Evolutionary conservation across 805 yeast genomes (phyloP).

Genomic region (Candida morakotiae): DNA sequence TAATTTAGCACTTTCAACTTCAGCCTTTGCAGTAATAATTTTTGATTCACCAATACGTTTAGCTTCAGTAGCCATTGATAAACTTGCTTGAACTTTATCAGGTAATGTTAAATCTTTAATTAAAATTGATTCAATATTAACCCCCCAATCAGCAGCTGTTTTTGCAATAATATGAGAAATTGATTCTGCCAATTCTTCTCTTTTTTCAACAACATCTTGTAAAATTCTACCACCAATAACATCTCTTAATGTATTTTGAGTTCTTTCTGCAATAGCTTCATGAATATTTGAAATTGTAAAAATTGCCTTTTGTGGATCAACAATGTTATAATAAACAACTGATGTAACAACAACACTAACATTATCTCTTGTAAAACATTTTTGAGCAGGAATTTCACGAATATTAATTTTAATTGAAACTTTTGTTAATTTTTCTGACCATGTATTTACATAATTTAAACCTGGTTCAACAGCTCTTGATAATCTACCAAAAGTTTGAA

Average conservation of each 20-base stretch:
- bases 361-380: slow-evolving; percentile 69
- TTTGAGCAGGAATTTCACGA: slow-evolving; percentile 61
- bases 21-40: slow-evolving; percentile 71
- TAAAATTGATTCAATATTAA: slow-evolving; percentile 59
- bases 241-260: slow-evolving; percentile 70
- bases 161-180: slow-evolving; percentile 58
- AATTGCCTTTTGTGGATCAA: slow-evolving; percentile 64
- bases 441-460: slow-evolving; percentile 57
- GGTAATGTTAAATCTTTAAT: slow-evolving; percentile 64
- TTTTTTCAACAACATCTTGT: slow-evolving; percentile 69
- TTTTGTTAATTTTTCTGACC: slow-evolving; percentile 50
- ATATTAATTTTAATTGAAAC: slow-evolving; percentile 57
- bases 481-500: slow-evolving; percentile 64
- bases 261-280: slow-evolving; percentile 57
- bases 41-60: slow-evolving; percentile 73
- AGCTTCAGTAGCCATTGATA: slow-evolving; percentile 73
- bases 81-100: slow-evolving; percentile 50
- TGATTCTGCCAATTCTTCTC: slow-evolving; percentile 66
- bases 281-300: slow-evolving; percentile 53
- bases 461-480: slow-evolving; percentile 69
- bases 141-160: slow-evolving; percentile 70
- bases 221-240: slow-evolving; percentile 62
- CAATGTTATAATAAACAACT: slow-evolving; percentile 62
- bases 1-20: slow-evolving; percentile 69
- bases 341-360: slow-evolving; percentile 60